Evolutionary conservation across 1,284 basidiomycete species (phyloP).

Genomic region (Mycena sp.): DNA sequence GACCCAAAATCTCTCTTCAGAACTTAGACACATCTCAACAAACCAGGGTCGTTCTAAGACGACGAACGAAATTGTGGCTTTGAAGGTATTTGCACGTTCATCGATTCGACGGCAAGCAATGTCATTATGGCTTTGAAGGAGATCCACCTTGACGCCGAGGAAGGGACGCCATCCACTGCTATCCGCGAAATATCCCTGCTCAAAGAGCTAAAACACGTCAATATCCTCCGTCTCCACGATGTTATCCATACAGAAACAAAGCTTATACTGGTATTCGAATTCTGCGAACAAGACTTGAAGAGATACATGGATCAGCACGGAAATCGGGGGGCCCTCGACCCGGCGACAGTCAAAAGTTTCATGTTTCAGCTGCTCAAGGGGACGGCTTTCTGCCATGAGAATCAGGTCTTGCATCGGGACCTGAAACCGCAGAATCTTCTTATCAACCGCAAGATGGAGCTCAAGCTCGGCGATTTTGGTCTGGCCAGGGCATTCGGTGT

Average conservation of each 20-base stretch:
- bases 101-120: too few species aligned
- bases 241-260: constrained; percentile 99
- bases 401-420: constrained; percentile 96
- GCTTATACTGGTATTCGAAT: constrained; percentile 98
- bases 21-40: constrained; percentile 5
- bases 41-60: constrained; percentile 83
- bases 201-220: constrained; percentile 96
- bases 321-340: constrained; percentile 94
- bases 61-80: constrained; percentile 89
- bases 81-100: too few species aligned
- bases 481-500: constrained; percentile 95
- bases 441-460: constrained; percentile 96
- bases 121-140: constrained; percentile 94
- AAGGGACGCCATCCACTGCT: constrained; percentile 93
- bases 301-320: constrained; percentile 99
- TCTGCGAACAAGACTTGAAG: constrained; percentile 98
- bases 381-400: constrained; percentile 98
- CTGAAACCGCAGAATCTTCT: constrained; percentile 98
- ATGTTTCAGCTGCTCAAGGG: constrained; percentile 99
- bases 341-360: constrained; percentile 93
- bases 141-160: constrained; percentile 95
- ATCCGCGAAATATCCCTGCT: constrained; percentile 96
- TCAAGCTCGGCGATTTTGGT: constrained; percentile 96
- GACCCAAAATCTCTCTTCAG: neutral
- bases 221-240: constrained; percentile 96